Percentiles rank a stretch among this genome's conserved stretches.
phyloP scores from a whole-genome alignment of 208 protist species.

The Wallacemonas sp. region DNA sequence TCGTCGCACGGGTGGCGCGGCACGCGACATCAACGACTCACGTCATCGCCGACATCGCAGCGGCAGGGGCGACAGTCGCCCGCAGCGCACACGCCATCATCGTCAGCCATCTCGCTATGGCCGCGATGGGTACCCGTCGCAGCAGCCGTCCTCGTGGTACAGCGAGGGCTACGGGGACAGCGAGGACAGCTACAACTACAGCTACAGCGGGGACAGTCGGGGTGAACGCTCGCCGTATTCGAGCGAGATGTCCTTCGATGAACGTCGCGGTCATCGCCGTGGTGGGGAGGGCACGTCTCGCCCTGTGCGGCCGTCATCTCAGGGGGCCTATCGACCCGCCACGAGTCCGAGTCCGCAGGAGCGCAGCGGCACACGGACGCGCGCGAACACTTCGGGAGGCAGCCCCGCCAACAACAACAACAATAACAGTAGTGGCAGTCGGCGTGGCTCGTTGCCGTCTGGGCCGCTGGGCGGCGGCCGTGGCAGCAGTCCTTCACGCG shows the following conservation, averaged over 20 bases:
- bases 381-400: neutral
- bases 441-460: neutral
- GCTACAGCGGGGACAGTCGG: conserved; percentile 15
- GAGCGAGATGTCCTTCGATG: conserved; percentile 12
- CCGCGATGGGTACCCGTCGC: neutral
- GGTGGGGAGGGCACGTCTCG: neutral
- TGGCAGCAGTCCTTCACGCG: neutral
- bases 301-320: too few species aligned
- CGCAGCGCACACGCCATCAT: neutral
- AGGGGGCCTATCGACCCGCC: too few species aligned
- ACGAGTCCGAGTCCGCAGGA: conserved; percentile 1
- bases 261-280: neutral
- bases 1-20: neutral
- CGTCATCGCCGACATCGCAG: conserved; percentile 9
- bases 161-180: conserved; percentile 15
- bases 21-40: neutral
- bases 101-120: neutral
- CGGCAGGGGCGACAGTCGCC: neutral
- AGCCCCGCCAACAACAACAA: conserved; percentile 17
- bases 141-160: conserved; percentile 12
- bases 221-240: conserved; percentile 4
- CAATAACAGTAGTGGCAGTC: conserved; percentile 12
- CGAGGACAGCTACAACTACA: conserved; percentile 18
- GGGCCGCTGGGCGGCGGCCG: neutral
- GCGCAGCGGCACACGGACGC: conserved; percentile 10